Evolutionary conservation across 495 filamentous ascomycete genomes (phyloP).

Genomic region (Aspergillus olivimuriae): DNA sequence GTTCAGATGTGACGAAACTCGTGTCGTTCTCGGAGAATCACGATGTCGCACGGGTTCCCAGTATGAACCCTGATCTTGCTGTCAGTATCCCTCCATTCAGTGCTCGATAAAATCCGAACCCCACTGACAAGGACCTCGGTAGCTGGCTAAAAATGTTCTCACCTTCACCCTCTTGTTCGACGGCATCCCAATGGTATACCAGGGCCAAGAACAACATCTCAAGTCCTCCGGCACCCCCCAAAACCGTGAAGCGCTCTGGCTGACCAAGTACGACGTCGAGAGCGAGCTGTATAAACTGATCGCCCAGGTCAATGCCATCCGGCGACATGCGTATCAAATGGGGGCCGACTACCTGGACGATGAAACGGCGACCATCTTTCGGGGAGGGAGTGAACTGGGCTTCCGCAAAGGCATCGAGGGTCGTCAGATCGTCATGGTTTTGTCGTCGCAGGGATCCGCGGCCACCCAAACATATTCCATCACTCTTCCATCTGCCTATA

Average conservation of each 20-base stretch:
- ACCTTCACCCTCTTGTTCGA: slow-evolving; percentile 67
- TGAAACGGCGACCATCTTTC: slow-evolving; percentile 45
- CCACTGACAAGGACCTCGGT: background rate
- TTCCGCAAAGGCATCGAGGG: slow-evolving; percentile 56
- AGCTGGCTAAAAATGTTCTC: slow-evolving; percentile 60
- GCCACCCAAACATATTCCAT: slow-evolving; percentile 35
- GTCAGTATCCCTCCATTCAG: slow-evolving; percentile 16
- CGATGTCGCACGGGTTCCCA: slow-evolving; percentile 58
- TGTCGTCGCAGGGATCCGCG: slow-evolving; percentile 48
- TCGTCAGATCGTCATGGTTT: slow-evolving; percentile 50
- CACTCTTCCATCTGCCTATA: slow-evolving; percentile 35
- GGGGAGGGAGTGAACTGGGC: slow-evolving; percentile 49
- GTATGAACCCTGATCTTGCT: slow-evolving; percentile 33
- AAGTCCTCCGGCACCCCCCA: slow-evolving; percentile 49
- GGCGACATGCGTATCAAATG: slow-evolving; percentile 46
- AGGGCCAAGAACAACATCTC: slow-evolving; percentile 71
- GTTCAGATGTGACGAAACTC: slow-evolving; percentile 54
- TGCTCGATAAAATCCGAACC: background rate
- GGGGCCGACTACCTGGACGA: slow-evolving; percentile 44
- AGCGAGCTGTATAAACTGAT: slow-evolving; percentile 56
- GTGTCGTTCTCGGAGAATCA: slow-evolving; percentile 77
- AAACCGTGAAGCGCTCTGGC: slow-evolving; percentile 75
- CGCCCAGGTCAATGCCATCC: slow-evolving; percentile 51
- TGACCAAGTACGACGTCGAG: slow-evolving; percentile 53
- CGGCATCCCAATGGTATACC: slow-evolving; percentile 57